Evolutionary conservation across 495 filamentous ascomycete species (phyloP), one percentile per base, ranked within the genome.

Genomic region (Articulospora tetracladia): DNA sequence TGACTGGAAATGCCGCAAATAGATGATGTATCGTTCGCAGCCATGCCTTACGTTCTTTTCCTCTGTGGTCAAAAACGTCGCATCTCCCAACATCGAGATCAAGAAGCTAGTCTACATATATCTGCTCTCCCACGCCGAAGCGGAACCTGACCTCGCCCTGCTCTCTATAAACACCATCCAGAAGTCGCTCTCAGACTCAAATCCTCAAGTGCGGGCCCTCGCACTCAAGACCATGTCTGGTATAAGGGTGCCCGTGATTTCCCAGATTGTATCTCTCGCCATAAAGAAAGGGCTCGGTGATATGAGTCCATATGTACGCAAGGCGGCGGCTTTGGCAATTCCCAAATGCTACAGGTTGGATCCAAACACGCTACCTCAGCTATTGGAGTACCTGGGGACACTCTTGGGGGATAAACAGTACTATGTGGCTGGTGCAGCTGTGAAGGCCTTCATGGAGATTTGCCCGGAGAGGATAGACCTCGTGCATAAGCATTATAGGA

Each of bases 21-120:
- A 97, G 93, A 89, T 97, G 84, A 95, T 96, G 87, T 97, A 96
- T 75, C 86, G 87, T 53, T 82, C 86, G 62, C 86, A 91, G 64
- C 86, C 89, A 47, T 91, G 90, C 62, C 82, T 94, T 12, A 82
- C 87, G 17, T 93, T 91, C 77, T 98, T 98, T 73, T 93, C 94
- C 12, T 87, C 91, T 23, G 88, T 98, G 55, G 91, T 98, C 68
- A 98, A 98, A 76, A 97, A 97, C 66, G 90, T 96, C 24, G 92
- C 93, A 24, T 95, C 87, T 32, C 85, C 93, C 26, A 93, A 87
- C 65, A 79, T 97, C 68, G 92, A 96, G 70, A 90, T 97, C 67
- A 95, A 96, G 74, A 98, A 97, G 70, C 83, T 98, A 49, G 94
- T 98, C 58, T 97, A 98, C 78, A 96, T 97, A 70, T 97, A 96